phyloP scores from a whole-genome alignment of 2,329 filamentous ascomycete species.

The Penicillium frequentans region DNA sequence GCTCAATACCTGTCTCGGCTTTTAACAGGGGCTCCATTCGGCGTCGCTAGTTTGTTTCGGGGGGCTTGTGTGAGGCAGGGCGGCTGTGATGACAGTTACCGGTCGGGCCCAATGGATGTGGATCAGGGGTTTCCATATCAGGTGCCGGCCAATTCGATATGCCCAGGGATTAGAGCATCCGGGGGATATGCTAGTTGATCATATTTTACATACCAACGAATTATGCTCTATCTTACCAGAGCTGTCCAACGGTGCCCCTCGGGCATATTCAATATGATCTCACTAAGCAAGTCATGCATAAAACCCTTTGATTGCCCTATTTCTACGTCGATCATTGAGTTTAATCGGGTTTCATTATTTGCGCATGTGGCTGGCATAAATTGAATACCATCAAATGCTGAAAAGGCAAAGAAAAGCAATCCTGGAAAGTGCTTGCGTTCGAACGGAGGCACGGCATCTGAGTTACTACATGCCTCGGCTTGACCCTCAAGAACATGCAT shows the following conservation, averaged over 20 bases:
- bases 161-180: constrained; percentile 2
- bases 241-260: neutral
- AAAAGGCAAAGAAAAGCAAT: neutral
- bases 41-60: neutral
- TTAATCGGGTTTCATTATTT: neutral
- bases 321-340: neutral
- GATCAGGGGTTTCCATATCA: constrained; percentile 3
- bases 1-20: neutral
- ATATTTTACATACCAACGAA: neutral
- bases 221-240: neutral
- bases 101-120: constrained; percentile 11
- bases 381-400: neutral
- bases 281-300: neutral
- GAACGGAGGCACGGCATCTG: neutral
- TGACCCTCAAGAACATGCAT: neutral
- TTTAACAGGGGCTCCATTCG: neutral
- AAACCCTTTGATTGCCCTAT: neutral
- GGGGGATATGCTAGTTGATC: neutral
- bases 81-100: constrained; percentile 11
- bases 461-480: neutral
- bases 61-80: constrained; percentile 2
- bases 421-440: neutral
- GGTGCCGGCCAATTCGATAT: constrained; percentile 9
- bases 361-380: neutral
- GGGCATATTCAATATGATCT: neutral